A percentile compares a stretch with the other conserved stretches of the same genome.
Evolutionary conservation across 352 stramenopile species (phyloP).

Genomic region (Phytophthora rubi): DNA sequence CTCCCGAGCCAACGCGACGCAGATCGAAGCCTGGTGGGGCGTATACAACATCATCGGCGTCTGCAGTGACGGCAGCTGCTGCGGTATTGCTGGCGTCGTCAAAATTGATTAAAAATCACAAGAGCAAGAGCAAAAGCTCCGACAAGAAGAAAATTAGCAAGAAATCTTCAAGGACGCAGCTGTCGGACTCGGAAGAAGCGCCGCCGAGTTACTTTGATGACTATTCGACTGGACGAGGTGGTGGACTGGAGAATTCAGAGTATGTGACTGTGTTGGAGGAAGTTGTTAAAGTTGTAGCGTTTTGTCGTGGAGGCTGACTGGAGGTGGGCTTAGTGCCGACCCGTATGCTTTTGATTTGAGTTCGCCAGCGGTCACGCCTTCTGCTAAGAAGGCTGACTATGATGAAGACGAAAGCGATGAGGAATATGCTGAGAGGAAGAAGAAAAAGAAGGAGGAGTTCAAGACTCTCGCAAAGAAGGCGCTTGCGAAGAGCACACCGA

Average conservation of each 20-base stretch:
- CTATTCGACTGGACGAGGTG: slow-evolving; percentile 19
- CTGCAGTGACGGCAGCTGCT: slow-evolving; percentile 53
- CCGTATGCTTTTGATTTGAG: slow-evolving; percentile 80
- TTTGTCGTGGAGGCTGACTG: slow-evolving; percentile 16
- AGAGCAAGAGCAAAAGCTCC: slow-evolving; percentile 28
- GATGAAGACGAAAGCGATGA: slow-evolving; percentile 29
- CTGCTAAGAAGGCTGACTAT: slow-evolving; percentile 15
- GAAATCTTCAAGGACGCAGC: slow-evolving; percentile 31
- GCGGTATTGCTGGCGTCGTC: slow-evolving; percentile 60
- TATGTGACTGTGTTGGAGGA: slow-evolving; percentile 22
- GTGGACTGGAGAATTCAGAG: slow-evolving; percentile 24
- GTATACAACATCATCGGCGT: slow-evolving; percentile 32
- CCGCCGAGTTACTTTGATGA: slow-evolving; percentile 66
- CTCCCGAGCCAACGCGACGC: slow-evolving; percentile 34
- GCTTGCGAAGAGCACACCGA: slow-evolving; percentile 18
- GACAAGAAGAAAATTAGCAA: slow-evolving; percentile 39
- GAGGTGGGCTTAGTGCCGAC: slow-evolving; percentile 45
- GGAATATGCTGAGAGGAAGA: slow-evolving; percentile 23
- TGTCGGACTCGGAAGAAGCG: slow-evolving; percentile 58
- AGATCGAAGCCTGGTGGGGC: slow-evolving; percentile 14
- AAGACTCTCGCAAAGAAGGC: slow-evolving; percentile 42
- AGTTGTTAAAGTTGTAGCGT: background rate
- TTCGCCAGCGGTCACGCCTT: slow-evolving; percentile 30
- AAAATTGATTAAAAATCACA: slow-evolving; percentile 41
- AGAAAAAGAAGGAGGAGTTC: slow-evolving; percentile 39